Evolutionary conservation across 495 filamentous ascomycete species (phyloP).

Genomic region (Penicillium bovifimosum): DNA sequence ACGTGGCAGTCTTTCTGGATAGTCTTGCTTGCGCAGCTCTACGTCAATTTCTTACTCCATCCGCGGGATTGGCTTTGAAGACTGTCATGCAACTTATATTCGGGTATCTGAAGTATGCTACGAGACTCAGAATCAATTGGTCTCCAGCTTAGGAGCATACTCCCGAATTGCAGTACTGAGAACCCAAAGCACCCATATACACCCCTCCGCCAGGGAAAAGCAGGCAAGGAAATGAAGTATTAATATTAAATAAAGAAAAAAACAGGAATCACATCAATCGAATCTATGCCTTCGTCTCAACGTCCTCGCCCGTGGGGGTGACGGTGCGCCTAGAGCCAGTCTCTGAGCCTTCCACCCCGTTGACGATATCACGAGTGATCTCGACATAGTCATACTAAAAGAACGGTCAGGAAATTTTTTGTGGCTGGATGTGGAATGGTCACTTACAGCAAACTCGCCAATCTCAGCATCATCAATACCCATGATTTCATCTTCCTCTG

Average conservation of each 20-base stretch:
- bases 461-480: constrained; percentile 95
- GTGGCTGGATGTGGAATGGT: background rate
- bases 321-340: constrained; percentile 31
- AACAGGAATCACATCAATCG: background rate
- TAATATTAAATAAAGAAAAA: constrained; percentile 12
- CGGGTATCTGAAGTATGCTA: constrained; percentile 14
- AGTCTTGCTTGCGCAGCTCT: too few species aligned
- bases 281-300: constrained; percentile 32
- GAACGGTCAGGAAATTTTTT: background rate
- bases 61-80: too few species aligned
- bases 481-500: constrained; percentile 80
- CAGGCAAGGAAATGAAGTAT: background rate
- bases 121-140: background rate
- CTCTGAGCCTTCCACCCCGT: constrained; percentile 44
- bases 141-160: background rate
- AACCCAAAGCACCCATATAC: background rate
- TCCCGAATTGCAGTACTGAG: background rate
- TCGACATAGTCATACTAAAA: constrained; percentile 89
- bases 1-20: too few species aligned
- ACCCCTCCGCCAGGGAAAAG: background rate
- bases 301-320: constrained; percentile 21
- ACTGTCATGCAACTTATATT: background rate
- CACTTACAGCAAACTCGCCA: constrained; percentile 82
- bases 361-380: constrained; percentile 76
- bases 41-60: too few species aligned